Evolutionary conservation across 257 asterid species (phyloP), one percentile per base, ranked within the genome.

Genomic region (Misopates orontium): DNA sequence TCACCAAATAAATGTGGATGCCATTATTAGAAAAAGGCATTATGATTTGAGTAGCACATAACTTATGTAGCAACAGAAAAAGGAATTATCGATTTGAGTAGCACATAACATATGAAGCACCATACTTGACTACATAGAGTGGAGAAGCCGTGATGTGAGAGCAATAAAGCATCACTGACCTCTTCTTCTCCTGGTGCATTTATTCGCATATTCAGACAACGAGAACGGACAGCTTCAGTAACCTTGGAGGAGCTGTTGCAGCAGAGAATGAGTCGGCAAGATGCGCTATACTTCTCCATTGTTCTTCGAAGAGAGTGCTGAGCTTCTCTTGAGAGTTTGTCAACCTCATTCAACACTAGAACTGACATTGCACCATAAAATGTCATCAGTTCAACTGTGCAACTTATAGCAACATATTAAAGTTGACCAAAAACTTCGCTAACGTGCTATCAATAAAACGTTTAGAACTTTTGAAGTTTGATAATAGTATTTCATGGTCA

Each of bases 161-260:
- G 36, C 13, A 52, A 47, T 18, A 45, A 57, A 64, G 55, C 44
- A 53, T 24, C 39, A 78, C 82, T 72, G 23, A 94, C 97, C 96
- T 94, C 84, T 67, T 72, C 92, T 71, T 86, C 90, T 71, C 82
- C 55, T 10, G 99, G 99, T 40, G 97, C 87, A 78, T 79, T 86
- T 76, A 94, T 88, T 73, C 96, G 79, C 83, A 94, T 80, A 71
- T 90, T 94, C 56, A 94, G 78, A 82, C 99, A 94, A 77, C 99
- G 89, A 71, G 97, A 94, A 62, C 97, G 99, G 63, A 94, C 94
- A 32, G 97, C 99, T 84, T 90, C 99, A 57, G 87, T 84, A 73
- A 94, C 99, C 78, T 86, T 90, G 61, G 99, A 94, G 76, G 97
- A 94, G 82, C 97, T 90, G 82, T 90, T 94, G 78, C 97, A 87